phyloP scores from a whole-genome alignment of 139 green algal species.

The Closterium sp. region DNA sequence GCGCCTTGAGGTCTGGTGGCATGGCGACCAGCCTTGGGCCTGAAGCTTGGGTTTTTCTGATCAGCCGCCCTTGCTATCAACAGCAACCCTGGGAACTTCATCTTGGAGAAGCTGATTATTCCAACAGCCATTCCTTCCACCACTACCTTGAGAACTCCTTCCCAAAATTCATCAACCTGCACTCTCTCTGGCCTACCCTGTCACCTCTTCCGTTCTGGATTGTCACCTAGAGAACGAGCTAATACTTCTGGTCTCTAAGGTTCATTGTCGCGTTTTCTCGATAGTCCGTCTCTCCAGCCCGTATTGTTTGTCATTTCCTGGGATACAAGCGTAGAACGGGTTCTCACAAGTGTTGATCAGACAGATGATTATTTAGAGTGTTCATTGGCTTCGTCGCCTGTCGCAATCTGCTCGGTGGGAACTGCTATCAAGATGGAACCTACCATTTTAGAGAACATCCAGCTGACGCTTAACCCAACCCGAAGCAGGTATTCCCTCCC shows the following conservation, averaged over 20 bases:
- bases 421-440: not conserved
- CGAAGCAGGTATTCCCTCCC: not conserved
- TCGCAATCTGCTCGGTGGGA: no score
- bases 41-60: not conserved
- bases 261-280: no score
- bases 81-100: not conserved
- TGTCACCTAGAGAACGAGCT: no score
- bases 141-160: not conserved
- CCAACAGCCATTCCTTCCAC: no score
- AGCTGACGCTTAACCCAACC: not conserved
- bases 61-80: not conserved
- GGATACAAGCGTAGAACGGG: no score
- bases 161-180: not conserved
- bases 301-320: no score
- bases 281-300: no score
- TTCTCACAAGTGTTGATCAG: not conserved
- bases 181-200: not conserved
- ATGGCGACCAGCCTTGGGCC: not conserved
- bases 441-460: not conserved
- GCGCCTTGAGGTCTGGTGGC: not conserved
- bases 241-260: no score
- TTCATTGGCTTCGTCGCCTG: not conserved
- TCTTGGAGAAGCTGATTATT: no score
- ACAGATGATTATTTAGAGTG: not conserved
- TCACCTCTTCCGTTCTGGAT: not conserved